Percentiles rank a stretch among this genome's conserved stretches.
phyloP scores from a whole-genome alignment of 495 filamentous ascomycete species.

The Lasiosphaeriaceae sp. region DNA sequence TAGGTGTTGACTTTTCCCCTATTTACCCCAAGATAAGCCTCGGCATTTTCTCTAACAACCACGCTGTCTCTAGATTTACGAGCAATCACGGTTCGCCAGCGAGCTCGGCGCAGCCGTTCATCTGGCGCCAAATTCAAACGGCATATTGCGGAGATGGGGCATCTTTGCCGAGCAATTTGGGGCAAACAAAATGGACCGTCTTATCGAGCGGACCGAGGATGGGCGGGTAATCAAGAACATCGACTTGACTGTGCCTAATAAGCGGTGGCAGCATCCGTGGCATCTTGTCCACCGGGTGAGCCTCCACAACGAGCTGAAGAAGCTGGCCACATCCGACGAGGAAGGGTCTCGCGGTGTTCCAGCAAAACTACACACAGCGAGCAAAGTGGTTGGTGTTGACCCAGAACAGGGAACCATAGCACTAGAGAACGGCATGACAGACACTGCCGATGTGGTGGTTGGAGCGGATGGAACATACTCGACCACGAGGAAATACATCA shows the following conservation, averaged over 20 bases:
- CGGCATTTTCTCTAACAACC: background rate
- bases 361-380: slow-evolving; percentile 39
- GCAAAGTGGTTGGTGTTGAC: slow-evolving; percentile 44
- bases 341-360: slow-evolving; percentile 26
- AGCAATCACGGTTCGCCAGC: slow-evolving; percentile 49
- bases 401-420: slow-evolving; percentile 37
- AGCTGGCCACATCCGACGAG: slow-evolving; percentile 35
- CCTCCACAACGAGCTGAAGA: slow-evolving; percentile 47
- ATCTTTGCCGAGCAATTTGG: slow-evolving; percentile 33
- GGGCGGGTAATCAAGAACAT: slow-evolving; percentile 28
- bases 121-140: slow-evolving; percentile 52
- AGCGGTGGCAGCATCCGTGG: slow-evolving; percentile 48
- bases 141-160: slow-evolving; percentile 42
- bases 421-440: slow-evolving; percentile 32
- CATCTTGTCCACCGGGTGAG: slow-evolving; percentile 48
- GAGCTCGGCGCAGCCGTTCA: slow-evolving; percentile 56
- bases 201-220: slow-evolving; percentile 31
- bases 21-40: background rate
- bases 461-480: slow-evolving; percentile 43
- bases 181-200: slow-evolving; percentile 27
- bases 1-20: slow-evolving; percentile 17
- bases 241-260: slow-evolving; percentile 34
- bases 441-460: slow-evolving; percentile 36
- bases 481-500: slow-evolving; percentile 26
- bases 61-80: slow-evolving; percentile 40